Base-by-base conservation (phyloP, 768 basidiomycete species). In the Arthromyces matolae region DNA sequence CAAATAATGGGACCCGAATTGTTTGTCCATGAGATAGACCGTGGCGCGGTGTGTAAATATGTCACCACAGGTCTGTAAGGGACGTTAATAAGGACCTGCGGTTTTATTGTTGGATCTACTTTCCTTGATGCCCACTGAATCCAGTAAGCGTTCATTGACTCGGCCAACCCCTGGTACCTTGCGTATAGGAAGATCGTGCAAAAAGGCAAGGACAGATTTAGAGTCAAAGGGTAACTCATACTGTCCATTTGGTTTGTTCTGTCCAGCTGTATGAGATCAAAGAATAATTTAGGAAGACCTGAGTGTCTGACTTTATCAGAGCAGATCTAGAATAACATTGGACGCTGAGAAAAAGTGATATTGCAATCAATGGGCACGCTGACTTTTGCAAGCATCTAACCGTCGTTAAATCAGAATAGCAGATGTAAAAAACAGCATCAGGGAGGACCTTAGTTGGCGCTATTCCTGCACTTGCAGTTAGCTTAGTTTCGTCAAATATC, bases 201-300 rank as follows among this genome's bases (percentile, higher is more conserved):
- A 92, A 63, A 96, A 97, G 0, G 68, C 66, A 39, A 76, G 76
- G 55, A 97, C 85, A 7, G 75, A 69, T 23, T 79, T 60, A 2
- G 75, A 64, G 22, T 86, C 77, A 56, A 86, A 90, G 2, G 80
- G 67, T 19, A 96, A 77, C 55, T 78, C 77, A 54, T 81, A 97
- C 64, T 96, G 93, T 10, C 93, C 93, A 59, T 95, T 90, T 2
- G 93, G 94, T 67, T 97, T 97, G 64, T 97, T 95, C 84, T 89
- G 53, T 12, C 8, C 14, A 1, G 45, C 16, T 29, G 24, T 45
- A 19, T 34, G 19, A 32, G 9, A 31, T 51, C 18, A 45, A 13
- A 41, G 20, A 34, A 22, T 16, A 45, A 29, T 47, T 24, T 35
- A 22, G 25, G 6, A 23, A 27, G 35, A 12, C n/a, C n/a, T n/a